Percentiles rank a stretch among this genome's conserved stretches.
phyloP scores from a whole-genome alignment of 768 basidiomycete genomes.

The Boletus huronensis region DNA sequence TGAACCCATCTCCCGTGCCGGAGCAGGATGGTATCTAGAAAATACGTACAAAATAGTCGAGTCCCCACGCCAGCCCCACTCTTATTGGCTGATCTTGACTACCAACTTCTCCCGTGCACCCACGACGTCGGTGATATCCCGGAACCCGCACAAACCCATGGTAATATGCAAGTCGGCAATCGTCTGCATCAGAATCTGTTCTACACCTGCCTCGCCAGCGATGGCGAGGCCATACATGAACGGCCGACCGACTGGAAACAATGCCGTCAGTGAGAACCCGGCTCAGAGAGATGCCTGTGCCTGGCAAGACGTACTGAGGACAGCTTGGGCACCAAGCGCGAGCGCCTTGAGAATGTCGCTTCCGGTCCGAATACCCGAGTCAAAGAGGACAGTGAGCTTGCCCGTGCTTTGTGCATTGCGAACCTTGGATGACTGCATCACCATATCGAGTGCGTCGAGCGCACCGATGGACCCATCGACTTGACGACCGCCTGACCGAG shows the following conservation, averaged over 20 bases:
- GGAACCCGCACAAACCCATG: slow-evolving; percentile 42
- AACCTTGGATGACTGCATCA: slow-evolving; percentile 61
- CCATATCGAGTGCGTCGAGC: slow-evolving; percentile 63
- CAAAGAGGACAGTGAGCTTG: slow-evolving; percentile 66
- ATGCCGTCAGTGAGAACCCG: not conserved
- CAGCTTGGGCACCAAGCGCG: slow-evolving; percentile 53
- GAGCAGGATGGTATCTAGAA: not conserved
- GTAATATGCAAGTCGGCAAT: slow-evolving; percentile 44
- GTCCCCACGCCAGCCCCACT: not conserved
- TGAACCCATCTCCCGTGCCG: not conserved
- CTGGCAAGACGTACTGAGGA: slow-evolving; percentile 35
- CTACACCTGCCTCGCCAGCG: slow-evolving; percentile 45
- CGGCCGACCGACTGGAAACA: slow-evolving; percentile 36
- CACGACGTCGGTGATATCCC: slow-evolving; percentile 35
- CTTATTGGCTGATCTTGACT: slow-evolving; percentile 19
- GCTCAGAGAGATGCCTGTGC: not conserved
- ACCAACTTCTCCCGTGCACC: slow-evolving; percentile 36
- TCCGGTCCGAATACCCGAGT: slow-evolving; percentile 54
- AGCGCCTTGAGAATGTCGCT: slow-evolving; percentile 54
- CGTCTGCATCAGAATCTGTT: slow-evolving; percentile 43
- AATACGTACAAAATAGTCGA: not conserved
- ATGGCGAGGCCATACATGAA: slow-evolving; percentile 49
- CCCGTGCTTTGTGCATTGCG: slow-evolving; percentile 54
- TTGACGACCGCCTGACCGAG: slow-evolving; percentile 59
- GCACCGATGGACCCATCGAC: slow-evolving; percentile 78